Base-by-base conservation (phyloP, 2,329 filamentous ascomycete species). In the Exophiala aquamarina region DNA sequence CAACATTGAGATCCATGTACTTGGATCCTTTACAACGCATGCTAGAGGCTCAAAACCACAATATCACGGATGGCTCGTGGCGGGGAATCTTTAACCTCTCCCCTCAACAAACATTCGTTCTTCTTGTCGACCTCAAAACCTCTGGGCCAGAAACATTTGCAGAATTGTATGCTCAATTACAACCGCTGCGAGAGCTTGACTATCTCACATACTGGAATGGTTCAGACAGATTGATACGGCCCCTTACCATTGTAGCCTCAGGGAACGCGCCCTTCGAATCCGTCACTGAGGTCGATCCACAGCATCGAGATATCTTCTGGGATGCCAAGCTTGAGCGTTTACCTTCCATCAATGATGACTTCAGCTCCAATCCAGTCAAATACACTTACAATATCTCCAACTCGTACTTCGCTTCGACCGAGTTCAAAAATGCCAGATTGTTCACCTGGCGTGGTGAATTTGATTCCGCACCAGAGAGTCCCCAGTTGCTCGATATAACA, bases 351-450 rank as follows among this genome's bases (percentile, higher is more conserved):
- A 17, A 50, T 62, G n/a, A 63, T 21, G 8, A 26, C 37, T n/a
- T 20, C 13, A 33, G n/a, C 13, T 18, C 33, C 32, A 26, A 26
- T 26, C 23, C 23, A 6, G 23, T 26, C 23, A 26, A 11, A 26
- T 26, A 26, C 23, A 10, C 64, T 0, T 78, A 74, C 65, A 68
- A 72, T 56, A 36, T 59, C 4, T 69, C 68, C 11, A 82, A 79
- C 56, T 78, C 74, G 26, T 79, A 75, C 65, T 82, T 80, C 61
- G 79, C 79, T 13, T 76, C 72, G 4, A 70, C 73, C 7, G 6
- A 6, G 11, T 26, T 26, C 11, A 6, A 26, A 26, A 26, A 26
- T 26, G 23, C 23, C 23, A 26, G 23, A 11, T 26, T 26, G 23
- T 26, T 6, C 6, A 26, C 6, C 11, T 26, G 6, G 6, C 23